A percentile compares a stretch with the other conserved stretches of the same genome.
Evolutionary conservation across 2,329 filamentous ascomycete species (phyloP).

Genomic region (Apiospora arundinis): DNA sequence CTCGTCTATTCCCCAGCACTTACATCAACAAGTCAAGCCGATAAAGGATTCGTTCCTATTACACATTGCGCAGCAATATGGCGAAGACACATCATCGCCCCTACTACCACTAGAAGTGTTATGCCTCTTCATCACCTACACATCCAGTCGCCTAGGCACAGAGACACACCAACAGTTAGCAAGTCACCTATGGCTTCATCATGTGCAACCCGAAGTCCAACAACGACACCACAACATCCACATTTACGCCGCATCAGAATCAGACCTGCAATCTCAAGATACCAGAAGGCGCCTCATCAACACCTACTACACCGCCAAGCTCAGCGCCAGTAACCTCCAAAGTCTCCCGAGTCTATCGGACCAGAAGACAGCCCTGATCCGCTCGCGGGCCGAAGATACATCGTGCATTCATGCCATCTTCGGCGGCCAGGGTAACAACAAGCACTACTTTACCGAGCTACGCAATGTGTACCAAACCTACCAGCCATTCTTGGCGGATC

Average conservation of each 20-base stretch:
- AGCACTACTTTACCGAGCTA: slow-evolving; percentile 32
- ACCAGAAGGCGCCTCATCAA: background rate
- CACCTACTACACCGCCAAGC: slow-evolving; percentile 4
- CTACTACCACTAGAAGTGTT: background rate
- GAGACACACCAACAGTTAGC: background rate
- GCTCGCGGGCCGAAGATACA: slow-evolving; percentile 25
- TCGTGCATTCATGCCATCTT: slow-evolving; percentile 30
- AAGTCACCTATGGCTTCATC: background rate
- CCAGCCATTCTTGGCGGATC: slow-evolving; percentile 27
- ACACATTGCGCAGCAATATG: background rate
- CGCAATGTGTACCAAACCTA: slow-evolving; percentile 32
- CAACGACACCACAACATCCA: background rate
- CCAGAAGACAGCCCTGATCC: slow-evolving; percentile 8
- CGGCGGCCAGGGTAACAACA: slow-evolving; percentile 35
- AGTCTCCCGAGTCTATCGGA: background rate
- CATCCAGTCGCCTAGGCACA: background rate
- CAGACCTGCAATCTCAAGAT: background rate
- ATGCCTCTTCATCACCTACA: background rate
- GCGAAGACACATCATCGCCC: background rate
- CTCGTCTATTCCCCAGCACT: background rate
- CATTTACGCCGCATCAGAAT: background rate
- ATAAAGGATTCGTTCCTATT: background rate
- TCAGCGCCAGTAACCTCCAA: background rate
- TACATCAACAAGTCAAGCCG: background rate
- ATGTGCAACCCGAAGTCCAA: background rate